phyloP scores from a whole-genome alignment of 176 grass and related monocot genomes.

The Miscanthus lutarioriparius region DNA sequence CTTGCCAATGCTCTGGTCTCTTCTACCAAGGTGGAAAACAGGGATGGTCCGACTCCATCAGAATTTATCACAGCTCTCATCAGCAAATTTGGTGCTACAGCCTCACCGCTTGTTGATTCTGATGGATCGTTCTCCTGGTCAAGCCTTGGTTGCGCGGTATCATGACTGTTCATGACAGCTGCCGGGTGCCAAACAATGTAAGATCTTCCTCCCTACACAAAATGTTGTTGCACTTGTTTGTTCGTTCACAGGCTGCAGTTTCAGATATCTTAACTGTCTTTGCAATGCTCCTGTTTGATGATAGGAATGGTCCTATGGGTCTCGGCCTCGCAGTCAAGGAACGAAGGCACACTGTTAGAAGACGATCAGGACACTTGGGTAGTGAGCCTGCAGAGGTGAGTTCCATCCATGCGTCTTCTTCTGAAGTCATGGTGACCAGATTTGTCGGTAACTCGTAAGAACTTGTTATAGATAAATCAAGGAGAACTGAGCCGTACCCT shows the following conservation, averaged over 20 bases:
- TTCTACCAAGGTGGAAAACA: conserved; percentile 22
- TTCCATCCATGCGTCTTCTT: neutral
- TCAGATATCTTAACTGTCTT: neutral
- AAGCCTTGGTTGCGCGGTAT: conserved; percentile 19
- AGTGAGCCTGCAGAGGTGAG: conserved; percentile 24
- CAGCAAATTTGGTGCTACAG: conserved; percentile 27
- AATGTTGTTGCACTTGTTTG: neutral
- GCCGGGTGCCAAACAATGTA: conserved; percentile 49
- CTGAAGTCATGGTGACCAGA: neutral
- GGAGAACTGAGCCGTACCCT: neutral
- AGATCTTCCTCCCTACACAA: neutral
- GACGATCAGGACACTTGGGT: neutral
- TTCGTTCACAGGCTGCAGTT: conserved; percentile 1
- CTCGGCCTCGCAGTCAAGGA: conserved; percentile 27
- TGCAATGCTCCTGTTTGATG: neutral
- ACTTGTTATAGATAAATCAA: neutral
- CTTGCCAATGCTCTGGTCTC: conserved; percentile 21
- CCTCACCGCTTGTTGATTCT: neutral
- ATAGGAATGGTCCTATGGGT: conserved; percentile 41
- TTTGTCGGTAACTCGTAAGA: neutral
- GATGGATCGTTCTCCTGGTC: conserved; percentile 9
- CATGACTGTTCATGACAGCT: conserved; percentile 24
- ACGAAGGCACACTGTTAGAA: conserved; percentile 7
- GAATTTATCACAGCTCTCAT: conserved; percentile 43
- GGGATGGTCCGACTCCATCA: conserved; percentile 39